These are phyloP conservation scores for Phycomyces nitens DNA, from an alignment of 192 early-diverging fungal genomes.

Conservation along the genomic window DNA sequence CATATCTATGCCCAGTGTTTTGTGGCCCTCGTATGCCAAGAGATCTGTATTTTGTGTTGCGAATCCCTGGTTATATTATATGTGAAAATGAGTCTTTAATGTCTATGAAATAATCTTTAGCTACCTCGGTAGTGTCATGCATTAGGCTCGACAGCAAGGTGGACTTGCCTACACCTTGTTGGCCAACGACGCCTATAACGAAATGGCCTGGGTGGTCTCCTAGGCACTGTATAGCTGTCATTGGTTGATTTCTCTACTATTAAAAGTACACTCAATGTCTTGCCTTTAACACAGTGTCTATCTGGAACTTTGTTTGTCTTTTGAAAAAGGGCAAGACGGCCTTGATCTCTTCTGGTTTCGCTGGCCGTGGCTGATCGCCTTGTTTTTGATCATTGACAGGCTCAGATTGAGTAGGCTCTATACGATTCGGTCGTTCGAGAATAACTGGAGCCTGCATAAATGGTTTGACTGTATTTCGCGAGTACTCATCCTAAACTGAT, in stretches of 20 bases:
- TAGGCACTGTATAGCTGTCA: conserved; percentile 29
- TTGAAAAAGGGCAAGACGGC: conserved; percentile 11
- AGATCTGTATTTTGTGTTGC: conserved; percentile 33
- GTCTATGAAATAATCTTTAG: not conserved
- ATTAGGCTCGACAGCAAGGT: conserved; percentile 56
- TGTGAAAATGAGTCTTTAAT: not conserved
- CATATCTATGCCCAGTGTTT: conserved; percentile 60
- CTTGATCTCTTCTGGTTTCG: not conserved
- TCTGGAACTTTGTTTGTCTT: conserved; percentile 9
- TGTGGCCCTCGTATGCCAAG: conserved; percentile 36
- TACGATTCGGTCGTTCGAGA: conserved; percentile 19
- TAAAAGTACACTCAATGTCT: not conserved
- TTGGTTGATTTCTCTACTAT: not conserved
- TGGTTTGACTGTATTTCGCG: not conserved
- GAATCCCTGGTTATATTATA: conserved; percentile 18
- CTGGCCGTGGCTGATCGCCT: not conserved
- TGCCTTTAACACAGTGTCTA: conserved; percentile 16
- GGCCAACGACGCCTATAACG: conserved; percentile 61
- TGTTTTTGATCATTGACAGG: not conserved
- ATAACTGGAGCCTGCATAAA: conserved; percentile 27
- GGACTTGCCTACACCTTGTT: conserved; percentile 65
- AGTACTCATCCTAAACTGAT: not conserved
- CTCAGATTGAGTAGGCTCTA: not conserved
- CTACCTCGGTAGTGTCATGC: conserved; percentile 24
- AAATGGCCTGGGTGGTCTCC: conserved; percentile 66